Evolutionary conservation across 441 rosid genomes (phyloP).

Genomic region (Viola pubescens): DNA sequence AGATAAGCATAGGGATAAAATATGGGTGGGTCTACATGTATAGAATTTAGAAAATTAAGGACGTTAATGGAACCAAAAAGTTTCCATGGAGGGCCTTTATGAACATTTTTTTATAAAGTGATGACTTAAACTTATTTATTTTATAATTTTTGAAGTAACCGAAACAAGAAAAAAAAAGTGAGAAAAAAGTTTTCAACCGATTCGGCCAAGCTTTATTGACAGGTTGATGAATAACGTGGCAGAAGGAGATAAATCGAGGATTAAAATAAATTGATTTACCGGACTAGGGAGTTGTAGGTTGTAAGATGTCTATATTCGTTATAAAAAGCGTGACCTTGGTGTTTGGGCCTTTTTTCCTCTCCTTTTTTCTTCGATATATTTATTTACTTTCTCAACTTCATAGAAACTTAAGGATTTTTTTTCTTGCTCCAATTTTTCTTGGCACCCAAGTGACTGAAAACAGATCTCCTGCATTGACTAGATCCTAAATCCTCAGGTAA

Average conservation of each 20-base stretch:
- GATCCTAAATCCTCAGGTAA: constrained; percentile 34
- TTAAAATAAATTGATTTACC: constrained; percentile 19
- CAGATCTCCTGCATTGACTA: constrained; percentile 60
- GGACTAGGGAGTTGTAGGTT: constrained; percentile 32
- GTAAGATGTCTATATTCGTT: constrained; percentile 1
- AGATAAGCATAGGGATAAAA: no score
- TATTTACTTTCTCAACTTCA: not conserved
- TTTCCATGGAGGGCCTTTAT: no score
- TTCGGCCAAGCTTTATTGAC: not conserved
- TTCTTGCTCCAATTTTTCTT: constrained; percentile 14
- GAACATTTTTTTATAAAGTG: no score
- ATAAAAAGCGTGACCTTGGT: no score
- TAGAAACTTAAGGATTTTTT: not conserved
- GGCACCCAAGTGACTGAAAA: constrained; percentile 22
- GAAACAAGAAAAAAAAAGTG: not conserved
- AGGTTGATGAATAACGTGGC: not conserved
- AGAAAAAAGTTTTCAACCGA: not conserved
- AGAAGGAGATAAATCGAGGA: not conserved
- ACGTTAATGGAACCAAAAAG: no score
- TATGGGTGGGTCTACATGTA: no score
- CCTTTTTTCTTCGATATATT: not conserved
- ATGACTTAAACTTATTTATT: no score
- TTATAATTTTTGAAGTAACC: no score
- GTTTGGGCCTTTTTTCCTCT: constrained; percentile 12
- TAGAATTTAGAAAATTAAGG: no score